Evolutionary conservation across 768 basidiomycete species (phyloP), one percentile per base, ranked within the genome.

Genomic region (Tremella fuciformis): DNA sequence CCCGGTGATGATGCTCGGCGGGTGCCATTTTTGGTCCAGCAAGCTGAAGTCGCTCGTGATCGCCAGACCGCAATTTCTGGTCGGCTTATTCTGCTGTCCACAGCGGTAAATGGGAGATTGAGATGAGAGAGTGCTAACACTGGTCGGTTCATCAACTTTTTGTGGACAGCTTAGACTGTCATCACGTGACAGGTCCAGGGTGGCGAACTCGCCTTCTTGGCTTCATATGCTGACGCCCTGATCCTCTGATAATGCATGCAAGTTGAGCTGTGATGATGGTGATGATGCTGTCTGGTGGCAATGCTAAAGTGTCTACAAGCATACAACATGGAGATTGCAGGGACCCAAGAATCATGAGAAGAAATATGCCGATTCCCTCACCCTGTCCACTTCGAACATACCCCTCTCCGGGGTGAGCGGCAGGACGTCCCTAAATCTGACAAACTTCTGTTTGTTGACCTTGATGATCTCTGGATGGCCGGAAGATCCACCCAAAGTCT

Each of bases 391-490:
- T 64, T 89, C 83, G 75, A 98, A 96, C 57, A 80, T 80, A 55
- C 94, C 94, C 79, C 89, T 90, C 76, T 83, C 73, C 0, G 94
- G 94, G 19, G 91, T 76, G 0, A 85, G 86, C 0, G 92, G 92
- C 18, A 97, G 76, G 65, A 93, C 64, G 65, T 89, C 86, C 29
- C 80, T 77, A 44, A 98, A 77, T 64, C 84, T 81, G 54, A 96
- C 83, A 73, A 91, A 91, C 50, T 67, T 65, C 51, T 75, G 63
- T 44, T 60, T 57, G 50, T 55, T 48, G 38, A 66, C 40, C 41
- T 42, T 64, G n/a, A 51, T 57, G 18, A 53, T 16, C 56, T 55
- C 53, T 4, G 21, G 40, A 16, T 55, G 25, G 15, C 18, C 19
- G 4, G 42, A 15, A 46, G n/a, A n/a, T 4, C 16, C 42, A 6